Percentiles rank a stretch among this genome's conserved stretches.
These are phyloP conservation scores for Gentiana dahurica DNA, from an alignment of 257 asterid genomes.

Conservation along the genomic window DNA sequence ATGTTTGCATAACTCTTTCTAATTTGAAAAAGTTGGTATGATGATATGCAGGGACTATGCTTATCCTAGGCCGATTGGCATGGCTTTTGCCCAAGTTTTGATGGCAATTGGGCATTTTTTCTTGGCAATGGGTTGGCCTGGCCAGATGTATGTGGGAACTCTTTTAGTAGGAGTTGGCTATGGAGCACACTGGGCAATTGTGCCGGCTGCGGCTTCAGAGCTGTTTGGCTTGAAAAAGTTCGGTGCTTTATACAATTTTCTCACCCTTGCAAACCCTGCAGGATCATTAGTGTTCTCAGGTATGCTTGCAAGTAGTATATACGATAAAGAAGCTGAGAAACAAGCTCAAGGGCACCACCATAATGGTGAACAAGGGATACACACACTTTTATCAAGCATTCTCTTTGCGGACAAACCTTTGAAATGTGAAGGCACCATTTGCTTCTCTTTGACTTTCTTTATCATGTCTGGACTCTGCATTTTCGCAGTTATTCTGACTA, in stretches of 20 bases:
- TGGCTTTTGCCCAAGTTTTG: slow-evolving; percentile 67
- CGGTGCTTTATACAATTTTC: slow-evolving; percentile 47
- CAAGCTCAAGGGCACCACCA: slow-evolving; percentile 37
- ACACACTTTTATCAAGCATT: slow-evolving; percentile 34
- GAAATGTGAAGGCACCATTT: slow-evolving; percentile 63
- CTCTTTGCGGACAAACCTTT: slow-evolving; percentile 35
- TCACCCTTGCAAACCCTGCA: slow-evolving; percentile 41
- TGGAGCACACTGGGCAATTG: slow-evolving; percentile 97
- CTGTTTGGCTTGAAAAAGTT: slow-evolving; percentile 82
- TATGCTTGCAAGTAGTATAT: slow-evolving; percentile 37
- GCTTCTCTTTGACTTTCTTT: slow-evolving; percentile 68
- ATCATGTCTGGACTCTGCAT: slow-evolving; percentile 79
- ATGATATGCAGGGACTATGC: slow-evolving; percentile 58
- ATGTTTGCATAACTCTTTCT: slow-evolving; percentile 2
- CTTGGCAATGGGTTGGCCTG: slow-evolving; percentile 95
- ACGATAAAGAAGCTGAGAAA: slow-evolving; percentile 40
- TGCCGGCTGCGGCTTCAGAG: slow-evolving; percentile 90
- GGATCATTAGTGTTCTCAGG: slow-evolving; percentile 46
- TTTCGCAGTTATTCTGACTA: slow-evolving; percentile 47
- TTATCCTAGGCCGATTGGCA: slow-evolving; percentile 69
- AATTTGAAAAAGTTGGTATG: slow-evolving; percentile 3
- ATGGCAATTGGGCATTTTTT: slow-evolving; percentile 80
- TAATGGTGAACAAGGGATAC: slow-evolving; percentile 13
- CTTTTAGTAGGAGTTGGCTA: slow-evolving; percentile 92
- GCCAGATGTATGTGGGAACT: slow-evolving; percentile 76